Percentiles rank a stretch among this genome's conserved stretches.
Evolutionary conservation across 75 land plant species (phyloP).

Genomic region (Larix kaempferi): DNA sequence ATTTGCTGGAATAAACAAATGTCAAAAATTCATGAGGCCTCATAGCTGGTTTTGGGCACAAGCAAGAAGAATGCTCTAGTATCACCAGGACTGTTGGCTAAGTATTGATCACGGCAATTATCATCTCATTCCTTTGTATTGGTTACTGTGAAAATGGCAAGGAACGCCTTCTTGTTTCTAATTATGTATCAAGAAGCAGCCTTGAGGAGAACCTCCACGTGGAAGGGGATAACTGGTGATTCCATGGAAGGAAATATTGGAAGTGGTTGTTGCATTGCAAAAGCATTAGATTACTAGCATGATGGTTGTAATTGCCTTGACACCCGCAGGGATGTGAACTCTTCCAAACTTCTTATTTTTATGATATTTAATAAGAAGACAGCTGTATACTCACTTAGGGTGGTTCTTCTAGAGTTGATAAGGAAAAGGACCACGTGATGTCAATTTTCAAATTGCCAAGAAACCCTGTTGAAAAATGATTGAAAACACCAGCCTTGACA

Average conservation of each 20-base stretch:
- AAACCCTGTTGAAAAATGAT: slow-evolving; percentile 85
- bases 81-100: slow-evolving; percentile 34
- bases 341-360: slow-evolving; percentile 58
- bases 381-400: slow-evolving; percentile 59
- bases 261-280: slow-evolving; percentile 53
- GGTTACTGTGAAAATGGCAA: slow-evolving; percentile 42
- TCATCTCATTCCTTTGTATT: slow-evolving; percentile 32
- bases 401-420: slow-evolving; percentile 52
- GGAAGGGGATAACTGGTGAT: slow-evolving; percentile 18
- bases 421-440: slow-evolving; percentile 41
- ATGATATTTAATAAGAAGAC: slow-evolving; percentile 31
- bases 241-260: slow-evolving; percentile 37
- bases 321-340: slow-evolving; percentile 58
- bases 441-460: slow-evolving; percentile 24
- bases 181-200: slow-evolving; percentile 40
- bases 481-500: slow-evolving; percentile 84
- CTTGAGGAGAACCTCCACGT: slow-evolving; percentile 56
- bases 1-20: slow-evolving; percentile 41
- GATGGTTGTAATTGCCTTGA: slow-evolving; percentile 29
- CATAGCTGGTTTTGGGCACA: slow-evolving; percentile 53
- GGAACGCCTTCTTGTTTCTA: slow-evolving; percentile 41
- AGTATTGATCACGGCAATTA: slow-evolving; percentile 28
- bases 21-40: slow-evolving; percentile 29
- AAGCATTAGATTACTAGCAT: slow-evolving; percentile 59
- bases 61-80: slow-evolving; percentile 14